Conservation (phyloP, 2,329 filamentous ascomycete genomes). For the Colletotrichum sp. region DNA sequence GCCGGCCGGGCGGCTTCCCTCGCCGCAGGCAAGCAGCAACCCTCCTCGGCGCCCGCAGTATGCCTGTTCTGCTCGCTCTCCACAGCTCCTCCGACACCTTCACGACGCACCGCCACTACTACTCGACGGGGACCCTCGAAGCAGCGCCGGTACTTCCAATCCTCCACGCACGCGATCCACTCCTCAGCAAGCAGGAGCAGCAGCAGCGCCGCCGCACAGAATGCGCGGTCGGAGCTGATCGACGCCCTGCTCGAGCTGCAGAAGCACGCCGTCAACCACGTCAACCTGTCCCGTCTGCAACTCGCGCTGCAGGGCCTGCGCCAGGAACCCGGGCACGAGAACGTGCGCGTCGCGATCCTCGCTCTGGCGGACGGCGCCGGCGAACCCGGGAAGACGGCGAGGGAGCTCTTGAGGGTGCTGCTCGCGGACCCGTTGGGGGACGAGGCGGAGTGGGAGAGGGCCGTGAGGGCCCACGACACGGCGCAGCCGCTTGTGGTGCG, state of each 20-base stretch:
- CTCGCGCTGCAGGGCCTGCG: slow-evolving; percentile 70
- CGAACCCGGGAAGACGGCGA: slow-evolving; percentile 53
- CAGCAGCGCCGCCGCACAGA: slow-evolving; percentile 12
- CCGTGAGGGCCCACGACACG: slow-evolving; percentile 56
- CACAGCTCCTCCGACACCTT: background rate
- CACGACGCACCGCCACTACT: background rate
- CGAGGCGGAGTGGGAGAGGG: slow-evolving; percentile 69
- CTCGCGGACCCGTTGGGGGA: slow-evolving; percentile 71
- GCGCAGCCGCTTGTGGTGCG: slow-evolving; percentile 67
- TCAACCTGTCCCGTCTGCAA: slow-evolving; percentile 73
- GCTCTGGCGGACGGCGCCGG: slow-evolving; percentile 44
- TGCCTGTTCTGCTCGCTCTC: slow-evolving; percentile 23
- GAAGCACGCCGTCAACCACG: slow-evolving; percentile 61
- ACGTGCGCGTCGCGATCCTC: slow-evolving; percentile 63
- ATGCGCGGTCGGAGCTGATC: slow-evolving; percentile 59
- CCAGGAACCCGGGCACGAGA: slow-evolving; percentile 59
- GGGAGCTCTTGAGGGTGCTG: slow-evolving; percentile 69
- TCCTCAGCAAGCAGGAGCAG: background rate
- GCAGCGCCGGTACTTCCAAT: slow-evolving; percentile 21
- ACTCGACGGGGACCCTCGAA: background rate
- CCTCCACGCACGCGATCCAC: slow-evolving; percentile 2
- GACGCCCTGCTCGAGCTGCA: slow-evolving; percentile 64
- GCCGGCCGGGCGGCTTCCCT: slow-evolving; percentile 21
- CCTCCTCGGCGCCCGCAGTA: slow-evolving; percentile 3
- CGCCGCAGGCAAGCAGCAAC: slow-evolving; percentile 4